A percentile compares a stretch with the other conserved stretches of the same genome.
phyloP scores from a whole-genome alignment of 73 alveolate genomes.

The Durusdinium trenchii region DNA sequence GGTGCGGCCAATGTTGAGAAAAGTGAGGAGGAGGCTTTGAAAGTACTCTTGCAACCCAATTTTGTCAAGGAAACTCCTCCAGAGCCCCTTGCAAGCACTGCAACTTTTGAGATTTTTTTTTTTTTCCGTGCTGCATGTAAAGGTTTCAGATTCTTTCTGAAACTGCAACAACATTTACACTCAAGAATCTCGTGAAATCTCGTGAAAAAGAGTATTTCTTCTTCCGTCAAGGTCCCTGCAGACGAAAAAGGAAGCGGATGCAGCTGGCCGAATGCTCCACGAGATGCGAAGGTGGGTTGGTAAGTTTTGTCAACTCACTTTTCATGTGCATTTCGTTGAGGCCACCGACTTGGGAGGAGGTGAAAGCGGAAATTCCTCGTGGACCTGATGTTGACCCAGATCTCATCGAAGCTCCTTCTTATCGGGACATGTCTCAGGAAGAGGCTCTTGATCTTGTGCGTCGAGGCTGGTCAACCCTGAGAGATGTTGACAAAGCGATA shows the following conservation, averaged over 20 bases:
- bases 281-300: conserved; percentile 45
- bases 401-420: conserved; percentile 39
- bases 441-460: conserved; percentile 86
- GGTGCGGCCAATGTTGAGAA: conserved; percentile 92
- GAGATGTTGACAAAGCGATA: no score
- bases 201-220: neutral
- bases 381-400: conserved; percentile 93
- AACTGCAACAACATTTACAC: no score
- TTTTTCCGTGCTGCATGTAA: neutral
- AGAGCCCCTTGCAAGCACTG: conserved; percentile 9
- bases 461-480: no score
- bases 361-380: conserved; percentile 69
- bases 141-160: neutral
- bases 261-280: conserved; percentile 91
- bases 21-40: conserved; percentile 69
- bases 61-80: conserved; percentile 35
- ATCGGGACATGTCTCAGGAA: conserved; percentile 81
- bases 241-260: conserved; percentile 69
- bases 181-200: conserved; percentile 6
- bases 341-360: conserved; percentile 95
- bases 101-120: neutral
- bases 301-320: neutral
- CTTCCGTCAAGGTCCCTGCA: neutral
- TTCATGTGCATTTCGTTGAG: neutral
- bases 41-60: conserved; percentile 65